Base-by-base conservation (phyloP, 2,329 filamentous ascomycete species). In the Talaromyces marneffei region DNA sequence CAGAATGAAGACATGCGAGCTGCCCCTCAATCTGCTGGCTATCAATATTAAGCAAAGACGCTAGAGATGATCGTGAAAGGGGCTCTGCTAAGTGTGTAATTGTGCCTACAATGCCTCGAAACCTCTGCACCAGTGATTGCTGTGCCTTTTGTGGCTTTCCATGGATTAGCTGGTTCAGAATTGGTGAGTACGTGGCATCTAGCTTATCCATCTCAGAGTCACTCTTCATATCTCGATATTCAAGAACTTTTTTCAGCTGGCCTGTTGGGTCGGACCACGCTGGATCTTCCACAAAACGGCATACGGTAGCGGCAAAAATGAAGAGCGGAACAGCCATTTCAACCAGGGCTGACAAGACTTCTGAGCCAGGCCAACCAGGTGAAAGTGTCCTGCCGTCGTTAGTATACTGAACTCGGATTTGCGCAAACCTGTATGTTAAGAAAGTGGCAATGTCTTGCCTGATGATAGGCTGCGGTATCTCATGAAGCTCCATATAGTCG, bases 101-200 rank as follows among this genome's bases (percentile, higher is more conserved):
- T 37, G 27, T 55, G 52, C 29, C 52, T 55, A 55, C 29, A 55
- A 55, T 55, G n/a, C 2, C 5, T 37, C 8, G 31, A 12, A 55
- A 55, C 14, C 52, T 35, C 31, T 39, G 8, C n/a, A 55, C 52
- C 29, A 55, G 31, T 55, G 31, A 55, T 39, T 39, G 33, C 52
- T 55, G 29, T 8, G 29, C 6, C 16, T 39, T 55, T 39, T 55
- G 27, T 18, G n/a, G 39, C n/a, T n/a, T n/a, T n/a, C n/a, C 42
- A 6, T 69, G 68, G 58, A 71, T 52, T 7, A 67, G 65, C 60
- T 55, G 65, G 7, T 62, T 64, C 3, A 71, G 63, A 8, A 72
- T 59, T 0, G 66, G 65, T 14, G 65, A 16, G 50, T 74, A 72
- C 27, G 65, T 70, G n/a, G n/a, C n/a, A n/a, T n/a, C n/a, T n/a